Evolutionary conservation across 352 stramenopile genomes (phyloP).

Genomic region (Phytophthora foliorum): DNA sequence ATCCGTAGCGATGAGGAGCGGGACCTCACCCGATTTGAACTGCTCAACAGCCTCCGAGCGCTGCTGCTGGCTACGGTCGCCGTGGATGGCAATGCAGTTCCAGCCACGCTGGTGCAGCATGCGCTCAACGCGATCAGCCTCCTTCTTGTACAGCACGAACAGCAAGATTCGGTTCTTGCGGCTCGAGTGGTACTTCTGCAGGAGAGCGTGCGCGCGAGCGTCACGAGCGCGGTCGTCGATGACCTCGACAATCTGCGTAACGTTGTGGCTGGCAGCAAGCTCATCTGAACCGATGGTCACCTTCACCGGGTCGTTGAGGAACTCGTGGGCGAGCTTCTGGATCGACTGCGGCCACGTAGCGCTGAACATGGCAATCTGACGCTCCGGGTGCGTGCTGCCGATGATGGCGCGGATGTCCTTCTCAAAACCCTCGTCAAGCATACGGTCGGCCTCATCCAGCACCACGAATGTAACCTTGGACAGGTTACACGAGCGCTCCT

Average conservation of each 20-base stretch:
- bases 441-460: slow-evolving; percentile 97
- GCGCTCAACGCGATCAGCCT: slow-evolving; percentile 95
- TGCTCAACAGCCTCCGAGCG: slow-evolving; percentile 93
- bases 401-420: slow-evolving; percentile 95
- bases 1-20: slow-evolving; percentile 97
- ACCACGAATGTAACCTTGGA: slow-evolving; percentile 95
- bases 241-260: slow-evolving; percentile 96
- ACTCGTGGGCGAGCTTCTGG: slow-evolving; percentile 96
- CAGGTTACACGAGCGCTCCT: slow-evolving; percentile 87
- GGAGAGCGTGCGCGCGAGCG: slow-evolving; percentile 87
- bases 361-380: slow-evolving; percentile 98
- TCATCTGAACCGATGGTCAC: slow-evolving; percentile 96
- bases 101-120: slow-evolving; percentile 94
- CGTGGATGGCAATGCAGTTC: slow-evolving; percentile 96
- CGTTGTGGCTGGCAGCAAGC: slow-evolving; percentile 95
- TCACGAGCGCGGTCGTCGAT: slow-evolving; percentile 94
- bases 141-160: slow-evolving; percentile 99
- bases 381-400: slow-evolving; percentile 74
- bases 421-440: slow-evolving; percentile 96
- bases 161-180: slow-evolving; percentile 95
- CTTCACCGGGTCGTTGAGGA: slow-evolving; percentile 94
- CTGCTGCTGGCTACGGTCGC: slow-evolving; percentile 95
- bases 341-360: slow-evolving; percentile 98
- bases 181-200: slow-evolving; percentile 94
- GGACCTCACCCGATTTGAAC: slow-evolving; percentile 96